Evolutionary conservation across 306 rosid species (phyloP), one percentile per base, ranked within the genome.

Genomic region (Benincasa hispida): DNA sequence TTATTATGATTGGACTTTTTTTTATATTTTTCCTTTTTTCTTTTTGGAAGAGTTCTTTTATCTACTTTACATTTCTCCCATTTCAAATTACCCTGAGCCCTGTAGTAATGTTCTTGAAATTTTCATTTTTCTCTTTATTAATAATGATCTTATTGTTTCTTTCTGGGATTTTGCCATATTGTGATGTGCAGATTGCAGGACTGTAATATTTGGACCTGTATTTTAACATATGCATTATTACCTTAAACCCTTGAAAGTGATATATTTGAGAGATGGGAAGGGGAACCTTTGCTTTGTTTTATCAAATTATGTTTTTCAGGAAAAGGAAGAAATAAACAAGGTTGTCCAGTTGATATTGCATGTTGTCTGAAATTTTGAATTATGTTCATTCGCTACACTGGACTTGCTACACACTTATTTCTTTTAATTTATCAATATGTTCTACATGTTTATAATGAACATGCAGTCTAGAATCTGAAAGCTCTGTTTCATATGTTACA

Each of bases 401-500:
- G 53, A 39, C 18, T 66, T 66, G 53, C 50, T 68, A 67, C 54
- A 68, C n/a, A 42, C 35, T 70, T 42, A 22, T 68, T 70, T 47
- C 58, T 47, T 27, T 41, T 70, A 14, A 47, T 70, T 70, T 10
- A 10, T 48, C 61, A 50, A 45, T 72, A 50, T 50, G 45, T 25
- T 72, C 45, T 11, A 70, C 58, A 42, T 68, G 54, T 41, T 41
- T 24, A 68, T 70, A 70, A 47, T 3, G 58, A 47, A 27, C 15
- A 15, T 45, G 39, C 41, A 28, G 76, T 76, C 87, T 42, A 61
- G 84, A 86, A 68, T 61, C 85, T 84, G 98, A 87, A 85, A 91
- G 89, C 81, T 77, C 92, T 75, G 74, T 89, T 81, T 87, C 95
- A 25, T 89, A 87, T 79, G 81, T 88, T 80, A 83, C 89, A 82